Evolutionary conservation across 2,329 filamentous ascomycete genomes (phyloP), one percentile per base, ranked within the genome.

Genomic region (Neonectria punicea): DNA sequence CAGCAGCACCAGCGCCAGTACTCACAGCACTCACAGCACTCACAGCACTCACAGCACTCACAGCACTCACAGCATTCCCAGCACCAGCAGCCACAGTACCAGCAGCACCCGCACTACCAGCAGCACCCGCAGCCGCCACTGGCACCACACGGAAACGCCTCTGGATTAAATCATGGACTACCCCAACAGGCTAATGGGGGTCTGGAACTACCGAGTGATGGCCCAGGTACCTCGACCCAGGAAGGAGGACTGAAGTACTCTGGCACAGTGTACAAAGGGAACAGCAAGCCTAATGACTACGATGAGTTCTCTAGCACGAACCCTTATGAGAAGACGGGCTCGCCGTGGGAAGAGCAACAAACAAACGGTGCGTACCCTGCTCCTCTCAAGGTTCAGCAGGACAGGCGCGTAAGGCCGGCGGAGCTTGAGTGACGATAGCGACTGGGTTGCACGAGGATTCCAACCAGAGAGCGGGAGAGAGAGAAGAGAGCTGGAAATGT

Each of bases 261-360:
- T 4, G 70, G 66, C 18, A 66, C 63, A 14, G 60, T 67, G n/a
- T 74, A 75, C 51, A 63, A 47, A 18, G 64, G 65, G 3, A 67
- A 59, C 39, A 70, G 71, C 36, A 71, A 58, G 54, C 67, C 73
- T 5, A 55, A 65, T 11, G 68, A 73, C 53, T 74, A 71, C 55
- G 41, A 41, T 22, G 67, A 71, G n/a, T 66, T 75, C 41, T 54
- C 71, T 25, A 32, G 18, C 9, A 61, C 67, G 36, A 70, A 68
- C 43, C 61, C 70, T 9, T 72, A 68, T 46, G 43, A 59, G 41
- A 61, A 54, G 28, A n/a, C 53, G 18, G 28, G 50, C 63, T 28
- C 62, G 16, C 46, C 65, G 8, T 47, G 53, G 16, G 58, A 68
- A 10, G 65, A 63, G 32, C 53, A 65, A 18, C 54, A 51, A 20